Base-by-base conservation (phyloP, 257 asterid genomes). In the Solanum bulbocastanum region DNA sequence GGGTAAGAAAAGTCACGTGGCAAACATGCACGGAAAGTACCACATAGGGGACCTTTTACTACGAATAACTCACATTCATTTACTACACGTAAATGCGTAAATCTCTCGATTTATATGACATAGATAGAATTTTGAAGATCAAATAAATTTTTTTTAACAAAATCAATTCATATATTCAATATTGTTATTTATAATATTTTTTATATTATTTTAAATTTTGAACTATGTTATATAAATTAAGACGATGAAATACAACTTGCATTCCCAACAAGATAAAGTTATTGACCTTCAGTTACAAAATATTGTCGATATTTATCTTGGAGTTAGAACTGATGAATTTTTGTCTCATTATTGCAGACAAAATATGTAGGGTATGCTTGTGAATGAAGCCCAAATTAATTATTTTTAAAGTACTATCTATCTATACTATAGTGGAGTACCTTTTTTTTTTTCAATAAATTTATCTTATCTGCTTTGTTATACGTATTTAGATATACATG, bases 1-100 rank as follows among this genome's bases (percentile, higher is more conserved):
- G 33, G 68, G 87, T 30, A 44, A 86, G 40, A 74, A 56, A 85
- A 68, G 68, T 69, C 87, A 86, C 87, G 46, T 86, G 71, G 83
- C 69, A 69, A 3, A 86, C 83, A 69, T 86, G 87, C 69, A 81
- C 30, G 85, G 85, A 46, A 22, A 44, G 42, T 81, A 46, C 27
- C 35, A 85, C 30, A 5, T 5, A 8, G 82, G 87, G 68, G 44
- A 8, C 83, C 83, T n/a, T 74, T 44, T 85, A 4, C 65, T 85
- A 68, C 10, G 22, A 27, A 27, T 68, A 68, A 27, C 74, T 27
- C 74, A 68, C 74, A 56, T 56, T 56, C 4, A 56, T 18, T 18
- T 56, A 56, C n/a, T 56, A 18, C 4, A 10, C 10, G 10, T 52
- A 15, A 49, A 49, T 49, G 22, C 0, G 3, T 49, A 49, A 6